Evolutionary conservation across 768 basidiomycete genomes (phyloP).

Genomic region (Hygrocybe punicea): DNA sequence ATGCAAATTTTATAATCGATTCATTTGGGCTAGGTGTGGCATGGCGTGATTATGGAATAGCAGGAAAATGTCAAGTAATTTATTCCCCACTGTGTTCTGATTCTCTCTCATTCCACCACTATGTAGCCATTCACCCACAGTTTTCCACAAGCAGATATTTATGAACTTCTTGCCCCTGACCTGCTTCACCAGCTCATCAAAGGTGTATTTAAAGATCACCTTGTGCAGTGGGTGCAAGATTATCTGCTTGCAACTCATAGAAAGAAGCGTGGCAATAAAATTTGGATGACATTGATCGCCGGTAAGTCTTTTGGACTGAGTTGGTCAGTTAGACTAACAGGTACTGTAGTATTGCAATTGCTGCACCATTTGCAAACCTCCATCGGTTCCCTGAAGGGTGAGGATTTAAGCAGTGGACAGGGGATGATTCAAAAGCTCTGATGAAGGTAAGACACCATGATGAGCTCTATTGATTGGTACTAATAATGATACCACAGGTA

Average conservation of each 20-base stretch:
- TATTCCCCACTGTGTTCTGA: background rate
- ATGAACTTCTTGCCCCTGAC: conserved; percentile 32
- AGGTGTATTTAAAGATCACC: conserved; percentile 42
- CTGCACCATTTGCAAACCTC: conserved; percentile 3
- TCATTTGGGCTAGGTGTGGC: conserved; percentile 18
- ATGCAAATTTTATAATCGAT: conserved; percentile 19
- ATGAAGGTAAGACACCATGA: conserved; percentile 9
- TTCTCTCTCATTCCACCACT: background rate
- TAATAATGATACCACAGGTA: conserved; percentile 17
- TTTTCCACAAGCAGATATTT: conserved; percentile 38
- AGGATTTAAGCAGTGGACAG: conserved; percentile 12
- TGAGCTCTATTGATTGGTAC: background rate
- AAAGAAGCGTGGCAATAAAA: conserved; percentile 16
- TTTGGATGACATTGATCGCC: conserved; percentile 36
- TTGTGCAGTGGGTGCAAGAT: conserved; percentile 35
- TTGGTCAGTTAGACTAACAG: background rate
- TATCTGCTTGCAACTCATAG: conserved; percentile 26
- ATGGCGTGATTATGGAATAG: conserved; percentile 35
- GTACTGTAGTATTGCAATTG: conserved; percentile 2
- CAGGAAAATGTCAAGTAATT: conserved; percentile 30
- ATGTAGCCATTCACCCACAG: conserved; percentile 33
- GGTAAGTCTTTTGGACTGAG: conserved; percentile 21
- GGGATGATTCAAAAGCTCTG: conserved; percentile 12
- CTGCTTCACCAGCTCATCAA: conserved; percentile 43
- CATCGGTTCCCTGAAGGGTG: conserved; percentile 9